Evolutionary conservation across 768 basidiomycete species (phyloP).

Genomic region (Xerocomellus dryophilus): DNA sequence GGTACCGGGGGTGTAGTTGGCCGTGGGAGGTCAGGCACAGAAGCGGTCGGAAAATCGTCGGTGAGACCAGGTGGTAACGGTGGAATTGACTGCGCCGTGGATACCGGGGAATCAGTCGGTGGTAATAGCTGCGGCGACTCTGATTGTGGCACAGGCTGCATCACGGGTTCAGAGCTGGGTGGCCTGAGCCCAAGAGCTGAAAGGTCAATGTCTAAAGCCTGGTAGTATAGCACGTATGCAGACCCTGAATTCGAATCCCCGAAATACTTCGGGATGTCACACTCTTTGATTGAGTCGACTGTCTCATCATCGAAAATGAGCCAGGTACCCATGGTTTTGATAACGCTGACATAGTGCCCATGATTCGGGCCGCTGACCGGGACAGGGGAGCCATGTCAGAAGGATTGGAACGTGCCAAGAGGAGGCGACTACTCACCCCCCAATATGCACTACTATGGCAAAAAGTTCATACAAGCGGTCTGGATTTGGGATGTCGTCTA

Average conservation of each 20-base stretch:
- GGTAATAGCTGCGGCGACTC: slow-evolving; percentile 12
- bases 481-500: slow-evolving; percentile 87
- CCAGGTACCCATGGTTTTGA: slow-evolving; percentile 84
- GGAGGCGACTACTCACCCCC: slow-evolving; percentile 67
- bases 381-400: slow-evolving; percentile 15
- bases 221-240: slow-evolving; percentile 97
- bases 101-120: slow-evolving; percentile 27
- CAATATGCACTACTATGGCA: slow-evolving; percentile 98
- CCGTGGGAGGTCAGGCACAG: slow-evolving; percentile 18
- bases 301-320: slow-evolving; percentile 94
- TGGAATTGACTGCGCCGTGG: slow-evolving; percentile 23
- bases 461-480: slow-evolving; percentile 93
- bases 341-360: slow-evolving; percentile 95
- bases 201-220: slow-evolving; percentile 83
- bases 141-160: slow-evolving; percentile 13
- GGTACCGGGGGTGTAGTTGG: slow-evolving; percentile 22
- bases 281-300: slow-evolving; percentile 83
- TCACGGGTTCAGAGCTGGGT: slow-evolving; percentile 21
- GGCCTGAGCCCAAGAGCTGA: slow-evolving; percentile 62
- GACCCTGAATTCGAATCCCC: slow-evolving; percentile 86
- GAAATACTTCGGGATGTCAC: slow-evolving; percentile 90
- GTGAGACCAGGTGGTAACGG: slow-evolving; percentile 39
- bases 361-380: slow-evolving; percentile 86
- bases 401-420: background rate
- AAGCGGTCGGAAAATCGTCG: slow-evolving; percentile 21